A percentile compares a stretch with the other conserved stretches of the same genome.
These are phyloP conservation scores for Phytophthora multivora DNA, from an alignment of 352 stramenopile species.

Conservation along the genomic window DNA sequence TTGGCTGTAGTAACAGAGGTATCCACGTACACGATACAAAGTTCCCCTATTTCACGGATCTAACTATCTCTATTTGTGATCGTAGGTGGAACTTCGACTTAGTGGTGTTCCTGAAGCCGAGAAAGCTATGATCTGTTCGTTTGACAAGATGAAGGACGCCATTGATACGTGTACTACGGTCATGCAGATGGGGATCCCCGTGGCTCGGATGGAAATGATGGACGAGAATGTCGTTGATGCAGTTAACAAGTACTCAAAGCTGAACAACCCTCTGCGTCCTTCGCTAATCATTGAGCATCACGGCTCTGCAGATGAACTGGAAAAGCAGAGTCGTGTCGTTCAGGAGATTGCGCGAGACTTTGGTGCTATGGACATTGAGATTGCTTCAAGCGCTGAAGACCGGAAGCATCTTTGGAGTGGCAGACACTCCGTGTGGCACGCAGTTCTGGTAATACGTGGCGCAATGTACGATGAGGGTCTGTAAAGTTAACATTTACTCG, in stretches of 20 bases:
- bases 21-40: background rate
- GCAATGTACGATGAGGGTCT: background rate
- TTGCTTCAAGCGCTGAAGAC: constrained; percentile 62
- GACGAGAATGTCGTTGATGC: constrained; percentile 68
- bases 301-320: constrained; percentile 65
- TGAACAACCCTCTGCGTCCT: constrained; percentile 71
- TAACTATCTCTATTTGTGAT: constrained; percentile 4
- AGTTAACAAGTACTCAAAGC: constrained; percentile 81
- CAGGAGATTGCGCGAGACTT: constrained; percentile 84
- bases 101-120: constrained; percentile 89
- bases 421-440: constrained; percentile 82
- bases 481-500: background rate
- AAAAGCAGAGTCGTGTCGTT: constrained; percentile 84
- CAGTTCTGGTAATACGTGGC: constrained; percentile 47
- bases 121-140: constrained; percentile 92
- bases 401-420: constrained; percentile 79
- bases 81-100: constrained; percentile 87
- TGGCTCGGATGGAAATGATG: constrained; percentile 87
- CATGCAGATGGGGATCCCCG: constrained; percentile 85
- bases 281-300: constrained; percentile 96
- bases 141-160: constrained; percentile 84
- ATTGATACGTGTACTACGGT: constrained; percentile 74
- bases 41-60: background rate
- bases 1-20: constrained; percentile 94
- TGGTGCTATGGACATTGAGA: constrained; percentile 72